These are phyloP conservation scores for Trichosanthes cucumerina DNA, from an alignment of 306 rosid species.

Conservation along the genomic window DNA sequence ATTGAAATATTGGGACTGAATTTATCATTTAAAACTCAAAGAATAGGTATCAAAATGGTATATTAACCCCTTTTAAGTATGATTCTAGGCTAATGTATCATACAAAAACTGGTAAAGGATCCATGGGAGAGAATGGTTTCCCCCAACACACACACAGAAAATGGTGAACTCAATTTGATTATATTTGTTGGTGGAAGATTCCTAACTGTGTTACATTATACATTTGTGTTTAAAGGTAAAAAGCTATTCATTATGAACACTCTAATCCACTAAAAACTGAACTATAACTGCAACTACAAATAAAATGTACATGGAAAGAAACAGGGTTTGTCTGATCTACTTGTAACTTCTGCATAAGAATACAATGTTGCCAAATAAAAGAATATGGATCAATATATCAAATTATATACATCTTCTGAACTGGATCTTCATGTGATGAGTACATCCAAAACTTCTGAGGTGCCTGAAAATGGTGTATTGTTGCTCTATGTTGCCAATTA, in stretches of 20 bases:
- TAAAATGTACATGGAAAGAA: neutral
- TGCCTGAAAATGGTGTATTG: neutral
- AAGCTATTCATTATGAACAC: neutral
- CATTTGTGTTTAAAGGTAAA: neutral
- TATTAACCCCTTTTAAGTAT: no score
- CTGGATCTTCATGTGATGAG: neutral
- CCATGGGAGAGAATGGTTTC: no score
- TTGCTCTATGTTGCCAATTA: neutral
- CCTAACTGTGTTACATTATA: neutral
- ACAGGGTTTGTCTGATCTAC: neutral
- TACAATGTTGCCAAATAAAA: neutral
- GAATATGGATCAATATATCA: neutral
- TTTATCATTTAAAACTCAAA: no score
- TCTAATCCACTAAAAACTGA: neutral
- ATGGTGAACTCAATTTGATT: neutral
- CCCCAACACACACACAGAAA: no score
- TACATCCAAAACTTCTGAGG: neutral
- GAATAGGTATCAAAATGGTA: no score
- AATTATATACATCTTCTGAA: slow-evolving; percentile 3
- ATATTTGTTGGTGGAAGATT: neutral
- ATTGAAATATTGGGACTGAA: no score
- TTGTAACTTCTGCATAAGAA: neutral
- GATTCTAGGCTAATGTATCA: no score
- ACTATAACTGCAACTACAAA: neutral
- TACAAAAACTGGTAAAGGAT: no score